Conservation (phyloP, 345 rosid genomes). For the Garcia nutans region DNA sequence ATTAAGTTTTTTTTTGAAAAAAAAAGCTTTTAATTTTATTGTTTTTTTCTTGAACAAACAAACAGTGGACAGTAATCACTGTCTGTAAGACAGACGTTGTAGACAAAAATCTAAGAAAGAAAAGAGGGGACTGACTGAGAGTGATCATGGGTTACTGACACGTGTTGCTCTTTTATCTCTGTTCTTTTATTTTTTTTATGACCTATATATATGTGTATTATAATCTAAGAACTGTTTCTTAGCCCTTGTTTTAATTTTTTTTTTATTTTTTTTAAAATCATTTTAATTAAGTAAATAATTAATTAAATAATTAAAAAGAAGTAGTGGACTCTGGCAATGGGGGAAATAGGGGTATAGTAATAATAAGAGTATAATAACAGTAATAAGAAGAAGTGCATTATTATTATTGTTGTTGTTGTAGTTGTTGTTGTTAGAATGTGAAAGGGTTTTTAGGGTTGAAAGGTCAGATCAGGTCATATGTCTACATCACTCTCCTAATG, state of each 20-base stretch:
- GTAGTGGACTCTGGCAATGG: too few species aligned
- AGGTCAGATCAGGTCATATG: slow-evolving; percentile 48
- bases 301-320: background rate
- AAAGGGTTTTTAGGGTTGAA: slow-evolving; percentile 9
- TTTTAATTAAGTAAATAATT: too few species aligned
- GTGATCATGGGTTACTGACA: slow-evolving; percentile 19
- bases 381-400: too few species aligned
- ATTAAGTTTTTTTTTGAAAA: background rate
- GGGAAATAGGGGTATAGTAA: too few species aligned
- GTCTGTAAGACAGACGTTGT: background rate
- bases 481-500: slow-evolving; percentile 38
- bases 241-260: slow-evolving; percentile 22
- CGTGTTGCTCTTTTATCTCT: slow-evolving; percentile 6
- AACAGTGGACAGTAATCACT: background rate
- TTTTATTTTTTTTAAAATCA: too few species aligned
- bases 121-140: slow-evolving; percentile 14
- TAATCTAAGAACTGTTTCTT: slow-evolving; percentile 15
- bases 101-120: background rate
- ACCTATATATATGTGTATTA: too few species aligned
- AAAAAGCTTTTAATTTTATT: too few species aligned
- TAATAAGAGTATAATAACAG: too few species aligned
- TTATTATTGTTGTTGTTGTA: too few species aligned
- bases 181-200: too few species aligned
- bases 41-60: too few species aligned
- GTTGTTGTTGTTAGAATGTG: too few species aligned